Evolutionary conservation across 257 asterid genomes (phyloP).

Genomic region (Lithospermum erythrorhizon): DNA sequence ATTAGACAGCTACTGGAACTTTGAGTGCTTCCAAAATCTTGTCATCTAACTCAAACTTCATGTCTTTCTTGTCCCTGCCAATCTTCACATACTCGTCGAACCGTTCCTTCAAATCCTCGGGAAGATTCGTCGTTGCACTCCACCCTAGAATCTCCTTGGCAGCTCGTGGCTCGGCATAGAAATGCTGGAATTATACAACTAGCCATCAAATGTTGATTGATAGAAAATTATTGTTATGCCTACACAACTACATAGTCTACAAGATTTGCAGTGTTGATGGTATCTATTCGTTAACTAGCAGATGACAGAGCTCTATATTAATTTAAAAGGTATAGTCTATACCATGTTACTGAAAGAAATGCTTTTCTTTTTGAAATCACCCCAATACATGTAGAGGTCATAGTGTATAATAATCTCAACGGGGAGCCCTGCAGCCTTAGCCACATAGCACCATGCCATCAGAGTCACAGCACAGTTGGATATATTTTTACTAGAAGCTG

Average conservation of each 20-base stretch:
- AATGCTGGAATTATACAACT: constrained; percentile 51
- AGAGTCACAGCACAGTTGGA: constrained; percentile 92
- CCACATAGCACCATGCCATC: constrained; percentile 90
- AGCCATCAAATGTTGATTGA: not conserved
- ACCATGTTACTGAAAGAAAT: constrained; percentile 93
- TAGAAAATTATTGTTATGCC: too few relatives aligned
- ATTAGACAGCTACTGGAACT: constrained; percentile 66
- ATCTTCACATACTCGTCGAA: constrained; percentile 71
- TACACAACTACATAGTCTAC: too few relatives aligned
- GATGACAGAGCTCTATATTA: not conserved
- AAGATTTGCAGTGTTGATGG: too few relatives aligned
- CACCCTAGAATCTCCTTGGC: constrained; percentile 89
- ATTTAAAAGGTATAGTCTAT: constrained; percentile 5
- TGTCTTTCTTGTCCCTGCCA: constrained; percentile 86
- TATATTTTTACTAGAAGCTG: constrained; percentile 59
- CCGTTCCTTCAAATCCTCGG: constrained; percentile 75
- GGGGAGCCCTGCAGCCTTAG: constrained; percentile 65
- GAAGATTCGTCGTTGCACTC: constrained; percentile 62
- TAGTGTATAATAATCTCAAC: constrained; percentile 80
- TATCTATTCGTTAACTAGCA: too few relatives aligned
- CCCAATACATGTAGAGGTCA: constrained; percentile 79
- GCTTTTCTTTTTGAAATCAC: constrained; percentile 88
- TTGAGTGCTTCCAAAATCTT: constrained; percentile 75
- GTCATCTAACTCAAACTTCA: constrained; percentile 72
- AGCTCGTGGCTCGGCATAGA: constrained; percentile 89